Conservation (phyloP, 768 basidiomycete genomes). For the Gloeopeniophorella convolvens region DNA sequence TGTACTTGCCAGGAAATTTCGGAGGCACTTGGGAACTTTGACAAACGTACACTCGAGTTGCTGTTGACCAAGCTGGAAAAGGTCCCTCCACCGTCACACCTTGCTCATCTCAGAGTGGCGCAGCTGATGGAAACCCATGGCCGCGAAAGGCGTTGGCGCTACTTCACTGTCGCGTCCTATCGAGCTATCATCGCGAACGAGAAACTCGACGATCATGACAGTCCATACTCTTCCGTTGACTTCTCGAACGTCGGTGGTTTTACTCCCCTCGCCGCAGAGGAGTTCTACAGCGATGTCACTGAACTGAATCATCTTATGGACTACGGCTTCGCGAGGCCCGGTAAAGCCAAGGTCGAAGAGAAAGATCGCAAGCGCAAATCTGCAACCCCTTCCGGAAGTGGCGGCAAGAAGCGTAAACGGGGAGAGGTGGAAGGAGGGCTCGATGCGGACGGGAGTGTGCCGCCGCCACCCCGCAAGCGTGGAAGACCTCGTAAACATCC, state of each 20-base stretch:
- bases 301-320: slow-evolving; percentile 45
- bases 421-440: slow-evolving; percentile 24
- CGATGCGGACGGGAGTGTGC: background rate
- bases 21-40: slow-evolving; percentile 56
- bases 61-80: slow-evolving; percentile 64
- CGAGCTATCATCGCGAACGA: slow-evolving; percentile 55
- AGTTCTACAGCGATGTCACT: slow-evolving; percentile 49
- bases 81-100: slow-evolving; percentile 58
- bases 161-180: slow-evolving; percentile 72
- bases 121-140: slow-evolving; percentile 77
- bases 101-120: slow-evolving; percentile 62
- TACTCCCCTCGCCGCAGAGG: slow-evolving; percentile 31
- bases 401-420: slow-evolving; percentile 30
- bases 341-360: slow-evolving; percentile 5
- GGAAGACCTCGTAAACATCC: slow-evolving; percentile 30
- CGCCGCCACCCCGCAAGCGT: slow-evolving; percentile 29
- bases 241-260: slow-evolving; percentile 51
- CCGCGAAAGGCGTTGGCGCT: slow-evolving; percentile 81
- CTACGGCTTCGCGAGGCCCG: slow-evolving; percentile 33
- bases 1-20: slow-evolving; percentile 51
- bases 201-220: slow-evolving; percentile 48
- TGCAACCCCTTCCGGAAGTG: slow-evolving; percentile 25
- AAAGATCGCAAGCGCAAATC: slow-evolving; percentile 12
- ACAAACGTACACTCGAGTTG: slow-evolving; percentile 80
- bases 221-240: slow-evolving; percentile 41